These are phyloP conservation scores for Ajuga chamaepitys DNA, from an alignment of 257 asterid genomes.

Conservation along the genomic window DNA sequence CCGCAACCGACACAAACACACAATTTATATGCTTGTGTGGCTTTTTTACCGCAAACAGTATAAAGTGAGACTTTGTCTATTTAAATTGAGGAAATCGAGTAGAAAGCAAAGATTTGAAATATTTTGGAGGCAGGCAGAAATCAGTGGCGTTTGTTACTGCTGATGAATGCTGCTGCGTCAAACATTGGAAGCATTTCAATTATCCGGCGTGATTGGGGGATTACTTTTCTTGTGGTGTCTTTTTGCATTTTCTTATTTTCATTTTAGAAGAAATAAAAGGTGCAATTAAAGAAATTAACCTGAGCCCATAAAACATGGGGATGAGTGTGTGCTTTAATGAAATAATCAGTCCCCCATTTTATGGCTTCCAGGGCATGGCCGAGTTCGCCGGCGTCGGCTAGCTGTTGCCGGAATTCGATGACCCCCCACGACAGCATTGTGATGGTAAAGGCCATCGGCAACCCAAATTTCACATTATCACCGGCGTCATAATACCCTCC, in stretches of 20 bases:
- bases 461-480: constrained; percentile 76
- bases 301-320: constrained; percentile 85
- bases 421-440: constrained; percentile 84
- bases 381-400: constrained; percentile 53
- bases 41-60: too few species aligned
- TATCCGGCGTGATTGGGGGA: constrained; percentile 42
- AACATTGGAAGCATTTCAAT: not conserved
- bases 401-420: constrained; percentile 39
- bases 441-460: constrained; percentile 84
- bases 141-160: constrained; percentile 11
- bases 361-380: constrained; percentile 71
- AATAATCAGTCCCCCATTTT: constrained; percentile 93
- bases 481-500: constrained; percentile 98
- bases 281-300: constrained; percentile 26
- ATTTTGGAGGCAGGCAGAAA: constrained; percentile 24
- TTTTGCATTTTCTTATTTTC: too few species aligned
- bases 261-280: not conserved
- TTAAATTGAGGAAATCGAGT: not conserved
- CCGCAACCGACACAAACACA: constrained; percentile 18
- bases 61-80: not conserved
- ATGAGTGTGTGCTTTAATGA: constrained; percentile 81
- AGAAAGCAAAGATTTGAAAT: constrained; percentile 5
- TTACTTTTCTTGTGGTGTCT: too few species aligned
- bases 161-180: not conserved
- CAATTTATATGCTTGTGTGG: too few species aligned